Conservation (phyloP, 257 asterid species). For the Rauvolfia tetraphylla region DNA sequence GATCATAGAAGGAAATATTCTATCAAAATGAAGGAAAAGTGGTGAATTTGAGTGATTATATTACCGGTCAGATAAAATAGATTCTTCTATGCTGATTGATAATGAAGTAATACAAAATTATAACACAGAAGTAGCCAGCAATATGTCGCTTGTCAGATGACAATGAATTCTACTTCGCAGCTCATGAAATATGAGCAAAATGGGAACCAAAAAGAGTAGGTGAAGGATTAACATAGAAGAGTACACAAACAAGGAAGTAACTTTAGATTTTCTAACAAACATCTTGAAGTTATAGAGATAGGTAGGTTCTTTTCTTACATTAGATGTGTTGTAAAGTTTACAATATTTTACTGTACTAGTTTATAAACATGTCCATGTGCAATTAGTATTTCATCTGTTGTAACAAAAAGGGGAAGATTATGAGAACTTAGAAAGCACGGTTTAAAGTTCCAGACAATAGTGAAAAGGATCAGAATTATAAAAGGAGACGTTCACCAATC, state of each 20-base stretch:
- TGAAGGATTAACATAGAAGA: background rate
- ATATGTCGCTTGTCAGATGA: background rate
- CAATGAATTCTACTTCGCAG: background rate
- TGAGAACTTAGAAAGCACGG: background rate
- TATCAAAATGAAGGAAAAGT: background rate
- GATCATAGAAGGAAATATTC: background rate
- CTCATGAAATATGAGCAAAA: background rate
- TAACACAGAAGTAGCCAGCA: background rate
- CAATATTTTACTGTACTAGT: background rate
- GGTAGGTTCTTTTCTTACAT: background rate
- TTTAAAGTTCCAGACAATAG: background rate
- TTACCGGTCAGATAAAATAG: background rate
- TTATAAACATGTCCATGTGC: background rate
- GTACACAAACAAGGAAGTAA: background rate
- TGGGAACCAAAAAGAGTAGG: background rate
- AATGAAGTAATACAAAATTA: background rate
- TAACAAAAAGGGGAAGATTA: background rate
- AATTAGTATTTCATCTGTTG: background rate
- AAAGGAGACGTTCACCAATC: background rate
- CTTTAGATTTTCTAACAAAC: background rate
- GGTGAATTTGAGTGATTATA: background rate
- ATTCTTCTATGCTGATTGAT: background rate
- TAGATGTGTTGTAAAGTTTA: background rate
- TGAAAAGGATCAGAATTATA: background rate
- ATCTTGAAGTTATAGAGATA: background rate